Base-by-base conservation (phyloP, 2,329 filamentous ascomycete genomes). In the Colletotrichum aenigma region DNA sequence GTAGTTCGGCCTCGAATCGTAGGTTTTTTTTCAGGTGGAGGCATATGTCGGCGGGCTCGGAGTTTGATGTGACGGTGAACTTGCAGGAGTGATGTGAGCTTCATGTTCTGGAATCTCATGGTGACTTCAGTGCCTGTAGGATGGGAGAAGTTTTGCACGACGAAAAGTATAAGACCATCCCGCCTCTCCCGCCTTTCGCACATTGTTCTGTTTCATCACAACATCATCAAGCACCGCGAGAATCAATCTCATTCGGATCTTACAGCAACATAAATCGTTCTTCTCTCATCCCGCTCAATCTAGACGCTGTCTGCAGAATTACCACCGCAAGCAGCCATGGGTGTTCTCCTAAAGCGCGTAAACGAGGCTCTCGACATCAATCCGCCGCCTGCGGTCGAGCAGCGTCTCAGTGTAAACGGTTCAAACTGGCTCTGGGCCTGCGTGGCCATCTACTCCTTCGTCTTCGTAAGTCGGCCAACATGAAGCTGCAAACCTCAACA, bases 341-440 rank as follows among this genome's bases (percentile, higher is more conserved):
- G 78, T 34, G 69, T 79, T 66, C 76, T 86, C 28, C 68, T 79
- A n/a, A 18, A 77, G 38, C 81, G 84, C 70, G 81, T 75, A 58
- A 90, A 91, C 81, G 83, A 87, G 60, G 88, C 87, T 26, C 83
- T 91, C 48, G 76, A 82, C 38, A 80, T 86, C 81, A 89, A 91
- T 83, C 88, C 87, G 4, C 84, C 86, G 0, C 77, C 75, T 4
- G 86, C 86, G 10, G 82, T 84, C 21, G 79, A 82, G 55, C 81
- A 86, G 69, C 66, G 77, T 21, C 83, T 90, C 24, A 84, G 85
- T 1, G 81, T 81, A 2, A 81, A 88, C 71, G 90, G 89, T 70
- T 90, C 89, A 56, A 82, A 89, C 84, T 91, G 89, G 89, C 84
- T 91, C 15, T 91, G 87, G 86, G 85, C 89, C 36, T 88, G 89